Conservation (phyloP, 257 asterid species). For the Ilex aquifolium region DNA sequence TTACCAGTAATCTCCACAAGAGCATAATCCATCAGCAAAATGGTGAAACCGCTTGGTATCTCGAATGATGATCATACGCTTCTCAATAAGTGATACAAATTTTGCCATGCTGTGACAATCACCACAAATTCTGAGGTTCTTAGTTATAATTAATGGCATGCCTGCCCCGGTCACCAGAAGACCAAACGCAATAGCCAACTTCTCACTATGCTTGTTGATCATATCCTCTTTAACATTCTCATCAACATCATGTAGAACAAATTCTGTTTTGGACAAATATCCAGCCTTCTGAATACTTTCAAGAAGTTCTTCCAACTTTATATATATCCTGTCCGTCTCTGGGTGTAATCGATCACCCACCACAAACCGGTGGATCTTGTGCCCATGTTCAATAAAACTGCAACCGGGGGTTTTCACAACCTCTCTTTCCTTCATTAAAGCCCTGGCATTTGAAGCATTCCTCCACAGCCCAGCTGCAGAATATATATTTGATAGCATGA, state of each 20-base stretch:
- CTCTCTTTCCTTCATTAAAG: conserved; percentile 4
- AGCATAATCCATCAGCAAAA: conserved; percentile 3
- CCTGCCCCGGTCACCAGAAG: neutral
- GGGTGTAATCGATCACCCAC: neutral
- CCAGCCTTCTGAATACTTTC: neutral
- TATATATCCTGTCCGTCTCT: neutral
- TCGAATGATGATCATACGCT: neutral
- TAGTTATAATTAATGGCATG: neutral
- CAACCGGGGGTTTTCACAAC: neutral
- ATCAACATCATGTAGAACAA: conserved; percentile 3
- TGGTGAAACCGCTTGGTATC: conserved; percentile 3
- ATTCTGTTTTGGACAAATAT: neutral
- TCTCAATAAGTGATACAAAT: neutral
- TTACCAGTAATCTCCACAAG: conserved; percentile 3
- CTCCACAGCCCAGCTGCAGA: conserved; percentile 5
- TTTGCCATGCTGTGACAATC: conserved; percentile 1
- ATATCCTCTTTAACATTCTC: neutral
- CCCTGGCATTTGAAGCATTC: conserved; percentile 1
- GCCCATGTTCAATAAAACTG: conserved; percentile 1
- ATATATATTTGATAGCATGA: conserved; percentile 4
- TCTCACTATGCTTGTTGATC: neutral
- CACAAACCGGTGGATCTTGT: neutral
- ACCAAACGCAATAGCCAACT: neutral
- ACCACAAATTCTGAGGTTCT: conserved; percentile 1
- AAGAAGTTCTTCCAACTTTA: neutral